Evolutionary conservation across 208 protist species (phyloP).

Genomic region (Trypanosomatidae sp.): DNA sequence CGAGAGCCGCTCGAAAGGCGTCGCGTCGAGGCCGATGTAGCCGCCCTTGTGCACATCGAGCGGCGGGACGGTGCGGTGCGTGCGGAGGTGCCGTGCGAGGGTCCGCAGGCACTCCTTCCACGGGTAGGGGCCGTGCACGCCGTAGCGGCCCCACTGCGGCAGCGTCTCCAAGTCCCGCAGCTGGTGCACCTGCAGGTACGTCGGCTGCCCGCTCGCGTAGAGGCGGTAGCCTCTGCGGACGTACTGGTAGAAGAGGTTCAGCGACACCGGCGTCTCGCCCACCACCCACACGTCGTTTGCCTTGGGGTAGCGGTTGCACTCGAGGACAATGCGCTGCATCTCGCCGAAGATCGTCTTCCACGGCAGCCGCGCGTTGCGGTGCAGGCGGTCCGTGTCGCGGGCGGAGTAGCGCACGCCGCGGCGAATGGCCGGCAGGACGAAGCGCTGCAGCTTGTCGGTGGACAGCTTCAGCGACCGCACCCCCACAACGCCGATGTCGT

Average conservation of each 20-base stretch:
- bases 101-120: slow-evolving; percentile 75
- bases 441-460: slow-evolving; percentile 48
- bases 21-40: slow-evolving; percentile 78
- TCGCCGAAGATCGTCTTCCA: slow-evolving; percentile 74
- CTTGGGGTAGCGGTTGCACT: slow-evolving; percentile 81
- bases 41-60: slow-evolving; percentile 81
- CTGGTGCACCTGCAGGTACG: slow-evolving; percentile 65
- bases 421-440: slow-evolving; percentile 71
- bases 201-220: too few relatives aligned
- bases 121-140: slow-evolving; percentile 71
- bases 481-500: slow-evolving; percentile 72
- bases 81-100: slow-evolving; percentile 31
- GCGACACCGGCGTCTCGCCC: slow-evolving; percentile 62
- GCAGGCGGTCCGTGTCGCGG: slow-evolving; percentile 60
- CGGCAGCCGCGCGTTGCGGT: slow-evolving; percentile 58
- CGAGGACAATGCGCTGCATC: slow-evolving; percentile 66
- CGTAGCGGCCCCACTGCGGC: slow-evolving; percentile 60
- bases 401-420: slow-evolving; percentile 73
- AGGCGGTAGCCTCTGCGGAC: too few relatives aligned
- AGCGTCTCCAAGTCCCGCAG: slow-evolving; percentile 72
- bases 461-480: slow-evolving; percentile 62
- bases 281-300: slow-evolving; percentile 84
- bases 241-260: slow-evolving; percentile 76
- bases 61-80: slow-evolving; percentile 34
- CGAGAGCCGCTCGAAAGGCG: slow-evolving; percentile 65